Evolutionary conservation across 495 filamentous ascomycete genomes (phyloP).

Genomic region (Halenospora varia): DNA sequence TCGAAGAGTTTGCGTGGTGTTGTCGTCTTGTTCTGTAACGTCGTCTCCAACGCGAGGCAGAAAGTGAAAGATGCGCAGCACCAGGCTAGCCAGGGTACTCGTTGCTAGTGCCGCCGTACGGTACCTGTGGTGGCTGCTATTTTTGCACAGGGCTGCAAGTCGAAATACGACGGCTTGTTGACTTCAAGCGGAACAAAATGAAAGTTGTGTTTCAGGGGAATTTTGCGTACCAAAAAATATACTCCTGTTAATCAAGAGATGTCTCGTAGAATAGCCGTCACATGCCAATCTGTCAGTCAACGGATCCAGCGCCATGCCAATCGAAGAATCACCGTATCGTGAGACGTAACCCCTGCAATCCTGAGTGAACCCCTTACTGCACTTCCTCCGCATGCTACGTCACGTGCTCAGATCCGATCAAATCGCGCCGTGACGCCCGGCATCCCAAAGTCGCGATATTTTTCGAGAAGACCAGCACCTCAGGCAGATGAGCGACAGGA

Average conservation of each 20-base stretch:
- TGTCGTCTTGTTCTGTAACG: conserved; percentile 3
- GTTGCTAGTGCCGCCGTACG: neutral
- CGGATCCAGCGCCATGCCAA: no score
- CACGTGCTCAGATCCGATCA: neutral
- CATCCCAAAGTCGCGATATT: neutral
- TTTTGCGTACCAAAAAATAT: no score
- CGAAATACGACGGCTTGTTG: no score
- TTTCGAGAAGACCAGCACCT: neutral
- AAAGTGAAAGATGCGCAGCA: neutral
- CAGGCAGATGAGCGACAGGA: neutral
- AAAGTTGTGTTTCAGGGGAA: no score
- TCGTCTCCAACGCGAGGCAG: neutral
- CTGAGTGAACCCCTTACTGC: neutral
- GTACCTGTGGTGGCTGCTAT: neutral
- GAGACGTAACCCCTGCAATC: neutral
- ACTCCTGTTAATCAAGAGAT: no score
- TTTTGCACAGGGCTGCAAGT: neutral
- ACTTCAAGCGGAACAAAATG: no score
- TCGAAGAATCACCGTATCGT: no score
- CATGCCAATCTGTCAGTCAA: no score
- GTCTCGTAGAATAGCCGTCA: no score
- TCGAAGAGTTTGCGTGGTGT: neutral
- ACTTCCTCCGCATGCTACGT: neutral
- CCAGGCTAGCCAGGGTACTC: neutral
- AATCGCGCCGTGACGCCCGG: neutral